A percentile compares a stretch with the other conserved stretches of the same genome.
phyloP scores from a whole-genome alignment of 177 flowering plant genomes.

The Telopea speciosissima region DNA sequence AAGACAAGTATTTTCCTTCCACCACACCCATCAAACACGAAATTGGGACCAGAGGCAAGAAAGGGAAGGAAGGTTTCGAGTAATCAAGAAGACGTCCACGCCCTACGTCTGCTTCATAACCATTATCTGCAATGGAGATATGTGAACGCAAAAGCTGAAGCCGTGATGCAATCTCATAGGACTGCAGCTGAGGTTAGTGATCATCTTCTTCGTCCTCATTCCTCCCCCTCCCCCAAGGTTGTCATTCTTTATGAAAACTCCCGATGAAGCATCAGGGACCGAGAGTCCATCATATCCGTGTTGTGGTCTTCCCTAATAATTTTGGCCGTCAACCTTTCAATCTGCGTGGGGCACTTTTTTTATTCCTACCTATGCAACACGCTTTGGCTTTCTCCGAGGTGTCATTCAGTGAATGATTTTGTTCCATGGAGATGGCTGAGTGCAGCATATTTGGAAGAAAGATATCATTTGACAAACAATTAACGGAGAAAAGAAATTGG shows the following conservation, averaged over 20 bases:
- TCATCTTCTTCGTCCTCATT: background rate
- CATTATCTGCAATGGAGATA: conserved; percentile 73
- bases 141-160: conserved; percentile 71
- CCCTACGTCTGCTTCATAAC: conserved; percentile 55
- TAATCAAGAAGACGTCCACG: conserved; percentile 51
- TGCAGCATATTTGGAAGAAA: background rate
- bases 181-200: conserved; percentile 50
- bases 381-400: background rate
- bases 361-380: background rate
- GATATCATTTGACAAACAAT: background rate
- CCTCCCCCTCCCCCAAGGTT: too few relatives aligned
- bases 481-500: too few relatives aligned
- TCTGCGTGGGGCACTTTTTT: background rate
- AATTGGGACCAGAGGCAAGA: conserved; percentile 25
- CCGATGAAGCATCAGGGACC: too few relatives aligned
- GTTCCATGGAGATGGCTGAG: background rate
- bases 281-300: too few relatives aligned
- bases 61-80: conserved; percentile 36
- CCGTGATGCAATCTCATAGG: conserved; percentile 38
- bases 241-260: too few relatives aligned
- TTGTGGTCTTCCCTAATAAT: background rate
- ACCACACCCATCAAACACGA: conserved; percentile 21
- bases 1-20: conserved; percentile 17
- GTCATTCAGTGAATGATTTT: background rate
- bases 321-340: background rate